Evolutionary conservation across 768 basidiomycete species (phyloP).

Genomic region (Boletus rubescentipes): DNA sequence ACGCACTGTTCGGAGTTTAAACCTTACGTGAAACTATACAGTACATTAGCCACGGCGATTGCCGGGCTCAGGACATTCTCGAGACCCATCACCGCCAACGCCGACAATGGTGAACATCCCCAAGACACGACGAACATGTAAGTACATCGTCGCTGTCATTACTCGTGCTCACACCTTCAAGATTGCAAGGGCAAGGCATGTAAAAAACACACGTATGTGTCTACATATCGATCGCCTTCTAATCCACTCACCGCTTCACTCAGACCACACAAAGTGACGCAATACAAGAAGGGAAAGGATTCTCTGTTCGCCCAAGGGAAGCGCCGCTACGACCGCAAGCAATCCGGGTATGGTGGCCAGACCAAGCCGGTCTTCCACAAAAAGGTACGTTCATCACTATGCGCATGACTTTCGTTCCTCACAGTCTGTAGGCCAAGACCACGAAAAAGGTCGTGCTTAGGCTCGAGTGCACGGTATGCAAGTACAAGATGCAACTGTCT

Average conservation of each 20-base stretch:
- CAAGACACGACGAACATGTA: slow-evolving; percentile 97
- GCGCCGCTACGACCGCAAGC: slow-evolving; percentile 99
- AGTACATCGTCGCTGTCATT: slow-evolving; percentile 33
- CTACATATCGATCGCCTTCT: slow-evolving; percentile 33
- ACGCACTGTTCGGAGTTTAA: slow-evolving; percentile 20
- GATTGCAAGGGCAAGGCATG: slow-evolving; percentile 97
- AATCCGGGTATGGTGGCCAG: slow-evolving; percentile 99
- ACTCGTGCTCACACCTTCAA: slow-evolving; percentile 28
- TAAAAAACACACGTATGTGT: slow-evolving; percentile 95
- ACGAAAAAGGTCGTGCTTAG: slow-evolving; percentile 99
- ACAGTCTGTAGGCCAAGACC: slow-evolving; percentile 73
- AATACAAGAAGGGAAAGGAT: slow-evolving; percentile 99
- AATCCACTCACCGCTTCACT: neutral
- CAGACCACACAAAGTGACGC: slow-evolving; percentile 98
- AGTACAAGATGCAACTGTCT: slow-evolving; percentile 94
- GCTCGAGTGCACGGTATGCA: slow-evolving; percentile 97
- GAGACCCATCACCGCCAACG: slow-evolving; percentile 21
- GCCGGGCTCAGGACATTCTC: slow-evolving; percentile 18
- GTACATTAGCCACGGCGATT: slow-evolving; percentile 27
- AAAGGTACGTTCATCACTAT: slow-evolving; percentile 52
- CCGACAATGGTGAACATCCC: slow-evolving; percentile 88
- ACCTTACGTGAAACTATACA: slow-evolving; percentile 26
- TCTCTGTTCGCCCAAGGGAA: slow-evolving; percentile 98
- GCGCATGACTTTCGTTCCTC: neutral
- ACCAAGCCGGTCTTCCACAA: slow-evolving; percentile 99